Conservation (phyloP, 192 early-diverging fungal species). For the Geranomyces variabilis region DNA sequence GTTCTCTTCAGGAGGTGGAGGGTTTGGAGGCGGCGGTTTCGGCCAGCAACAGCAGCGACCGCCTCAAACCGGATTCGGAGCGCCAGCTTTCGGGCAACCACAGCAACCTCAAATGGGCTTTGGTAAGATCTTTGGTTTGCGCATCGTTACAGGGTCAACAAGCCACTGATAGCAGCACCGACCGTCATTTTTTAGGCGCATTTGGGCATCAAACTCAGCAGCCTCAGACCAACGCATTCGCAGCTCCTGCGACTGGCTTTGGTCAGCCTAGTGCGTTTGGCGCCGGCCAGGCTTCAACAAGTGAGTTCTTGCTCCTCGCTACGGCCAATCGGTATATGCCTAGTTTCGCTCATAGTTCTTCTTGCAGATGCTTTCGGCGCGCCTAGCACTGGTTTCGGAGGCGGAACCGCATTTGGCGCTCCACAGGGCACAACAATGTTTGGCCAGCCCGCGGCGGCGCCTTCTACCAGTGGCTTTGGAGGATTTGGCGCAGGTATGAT, state of each 20-base stretch:
- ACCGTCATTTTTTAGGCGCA: neutral
- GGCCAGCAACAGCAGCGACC: slow-evolving; percentile 34
- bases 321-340: too few species aligned
- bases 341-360: neutral
- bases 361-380: neutral
- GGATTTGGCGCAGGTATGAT: slow-evolving; percentile 1
- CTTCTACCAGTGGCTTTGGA: slow-evolving; percentile 23
- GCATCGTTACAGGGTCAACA: neutral
- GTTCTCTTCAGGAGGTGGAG: neutral
- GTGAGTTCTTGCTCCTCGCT: neutral
- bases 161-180: too few species aligned
- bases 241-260: slow-evolving; percentile 7
- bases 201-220: slow-evolving; percentile 35
- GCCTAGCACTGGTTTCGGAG: slow-evolving; percentile 5
- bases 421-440: slow-evolving; percentile 4
- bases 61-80: slow-evolving; percentile 4
- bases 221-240: neutral
- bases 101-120: slow-evolving; percentile 28
- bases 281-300: neutral
- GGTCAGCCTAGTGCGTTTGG: slow-evolving; percentile 22
- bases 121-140: slow-evolving; percentile 3
- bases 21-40: slow-evolving; percentile 12
- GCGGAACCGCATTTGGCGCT: slow-evolving; percentile 20
- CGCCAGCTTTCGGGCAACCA: slow-evolving; percentile 12
- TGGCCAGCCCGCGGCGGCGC: slow-evolving; percentile 22